These are phyloP conservation scores for Coniella lustricola DNA, from an alignment of 2,329 filamentous ascomycete genomes.

Conservation along the genomic window DNA sequence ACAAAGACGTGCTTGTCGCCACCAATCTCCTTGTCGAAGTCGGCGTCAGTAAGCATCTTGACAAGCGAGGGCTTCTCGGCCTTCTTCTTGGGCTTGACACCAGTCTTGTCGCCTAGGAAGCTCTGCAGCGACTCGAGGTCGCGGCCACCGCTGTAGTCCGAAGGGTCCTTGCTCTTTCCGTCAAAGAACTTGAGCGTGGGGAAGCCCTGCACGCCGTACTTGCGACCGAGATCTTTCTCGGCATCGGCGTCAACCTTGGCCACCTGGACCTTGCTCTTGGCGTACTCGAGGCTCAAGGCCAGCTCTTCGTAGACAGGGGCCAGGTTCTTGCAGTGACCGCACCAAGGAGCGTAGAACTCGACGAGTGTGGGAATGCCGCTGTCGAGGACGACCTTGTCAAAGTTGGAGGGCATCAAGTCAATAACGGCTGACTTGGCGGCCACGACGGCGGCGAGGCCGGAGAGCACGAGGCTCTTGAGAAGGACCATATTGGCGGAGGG, in stretches of 20 bases:
- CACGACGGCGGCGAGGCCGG: slow-evolving; percentile 46
- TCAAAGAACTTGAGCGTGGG: slow-evolving; percentile 98
- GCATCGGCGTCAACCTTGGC: slow-evolving; percentile 95
- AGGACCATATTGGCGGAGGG: slow-evolving; percentile 38
- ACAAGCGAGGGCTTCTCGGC: slow-evolving; percentile 67
- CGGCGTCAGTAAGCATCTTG: slow-evolving; percentile 69
- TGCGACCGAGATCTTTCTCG: slow-evolving; percentile 75
- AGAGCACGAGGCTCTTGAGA: slow-evolving; percentile 53
- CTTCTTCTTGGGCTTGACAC: slow-evolving; percentile 72
- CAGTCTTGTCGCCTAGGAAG: slow-evolving; percentile 84
- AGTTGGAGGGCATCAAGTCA: slow-evolving; percentile 84
- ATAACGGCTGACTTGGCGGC: slow-evolving; percentile 76
- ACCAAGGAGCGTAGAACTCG: slow-evolving; percentile 98
- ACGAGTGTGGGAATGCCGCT: slow-evolving; percentile 93
- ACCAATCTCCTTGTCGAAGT: slow-evolving; percentile 72
- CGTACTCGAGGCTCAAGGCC: slow-evolving; percentile 63
- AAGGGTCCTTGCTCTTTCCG: slow-evolving; percentile 79
- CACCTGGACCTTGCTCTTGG: slow-evolving; percentile 69
- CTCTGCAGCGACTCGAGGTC: slow-evolving; percentile 77
- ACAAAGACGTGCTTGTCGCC: slow-evolving; percentile 85
- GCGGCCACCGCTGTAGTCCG: slow-evolving; percentile 79
- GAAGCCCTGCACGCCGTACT: slow-evolving; percentile 87
- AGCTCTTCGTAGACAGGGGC: slow-evolving; percentile 94
- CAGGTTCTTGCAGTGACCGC: slow-evolving; percentile 97
- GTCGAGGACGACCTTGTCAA: slow-evolving; percentile 81